Evolutionary conservation across 495 filamentous ascomycete genomes (phyloP), one percentile per base, ranked within the genome.

Genomic region (Talaromyces trachyspermus): DNA sequence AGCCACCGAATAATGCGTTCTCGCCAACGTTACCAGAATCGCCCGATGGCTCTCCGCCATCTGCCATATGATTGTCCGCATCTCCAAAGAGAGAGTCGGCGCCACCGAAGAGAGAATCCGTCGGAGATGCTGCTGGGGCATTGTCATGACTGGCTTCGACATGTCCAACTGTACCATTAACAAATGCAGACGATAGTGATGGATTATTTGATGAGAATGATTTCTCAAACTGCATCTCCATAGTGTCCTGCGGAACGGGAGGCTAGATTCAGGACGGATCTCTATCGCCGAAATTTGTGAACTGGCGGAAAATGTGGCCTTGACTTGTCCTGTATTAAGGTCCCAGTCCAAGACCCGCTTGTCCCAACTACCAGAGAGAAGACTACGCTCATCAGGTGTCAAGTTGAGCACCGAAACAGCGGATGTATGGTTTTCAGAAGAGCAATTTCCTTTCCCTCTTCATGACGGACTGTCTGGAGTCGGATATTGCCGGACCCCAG

Each of bases 321-420:
- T 77, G 12, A 85, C 71, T 54, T 86, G 76, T 4, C 94, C 94
- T 2, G 82, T 92, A 53, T 97, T 88, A 25, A 99, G 61, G 58
- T 99, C 92, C 92, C 92, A 99, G 57, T 99, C 89, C 41, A 86
- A 79, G 6, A 97, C 80, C 14, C 76, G 80, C 65, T 95, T 95
- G 60, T 99, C 92, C 92, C 92, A 99, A 65, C 89, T 90, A 2
- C 92, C 92, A 11, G 89, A 95, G 3, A 99, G 69, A 29, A 96
- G 74, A 23, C 85, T 89, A 56, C 79, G 80, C 67, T 99, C 92
- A 52, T 97, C 89, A 2, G 81, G 75, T 0, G 86, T 80, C 27
- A 99, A 70, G 11, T 77, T 82, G 14, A 99, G 68, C 18, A 92
- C 87, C 10, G 89, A 95, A 22, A 99, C 90, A 2, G 92, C 92